phyloP scores from a whole-genome alignment of 495 filamentous ascomycete genomes.

The Massariosphaeria phaeospora region DNA sequence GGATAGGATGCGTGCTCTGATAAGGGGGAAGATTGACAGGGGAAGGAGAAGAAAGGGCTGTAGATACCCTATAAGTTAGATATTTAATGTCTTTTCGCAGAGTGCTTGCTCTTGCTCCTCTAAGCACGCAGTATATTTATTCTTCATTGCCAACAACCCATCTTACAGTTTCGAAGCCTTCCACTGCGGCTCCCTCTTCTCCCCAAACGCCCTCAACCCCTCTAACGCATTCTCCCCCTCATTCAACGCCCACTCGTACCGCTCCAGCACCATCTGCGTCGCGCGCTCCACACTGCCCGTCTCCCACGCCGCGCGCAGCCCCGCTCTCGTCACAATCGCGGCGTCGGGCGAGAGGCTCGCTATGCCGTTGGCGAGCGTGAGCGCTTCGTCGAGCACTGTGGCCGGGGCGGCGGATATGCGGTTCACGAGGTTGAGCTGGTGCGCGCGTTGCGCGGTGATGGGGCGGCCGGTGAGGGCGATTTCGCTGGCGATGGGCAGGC shows the following conservation, averaged over 20 bases:
- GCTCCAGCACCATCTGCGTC: slow-evolving; percentile 28
- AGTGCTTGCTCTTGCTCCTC: too few relatives aligned
- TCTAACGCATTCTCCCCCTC: slow-evolving; percentile 32
- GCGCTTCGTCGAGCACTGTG: slow-evolving; percentile 32
- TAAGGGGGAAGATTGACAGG: too few relatives aligned
- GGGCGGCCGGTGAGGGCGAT: slow-evolving; percentile 32
- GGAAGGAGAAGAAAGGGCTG: too few relatives aligned
- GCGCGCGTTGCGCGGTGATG: slow-evolving; percentile 32
- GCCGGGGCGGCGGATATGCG: slow-evolving; percentile 29
- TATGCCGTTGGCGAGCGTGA: slow-evolving; percentile 32
- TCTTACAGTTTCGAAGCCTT: slow-evolving; percentile 35
- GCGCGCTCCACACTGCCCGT: slow-evolving; percentile 33
- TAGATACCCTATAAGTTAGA: too few relatives aligned
- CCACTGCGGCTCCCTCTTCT: slow-evolving; percentile 36
- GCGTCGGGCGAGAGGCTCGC: slow-evolving; percentile 33
- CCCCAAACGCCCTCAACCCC: slow-evolving; percentile 33
- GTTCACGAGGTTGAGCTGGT: slow-evolving; percentile 31
- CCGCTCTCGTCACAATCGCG: slow-evolving; percentile 33
- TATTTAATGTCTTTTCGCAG: too few relatives aligned
- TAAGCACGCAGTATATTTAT: neutral
- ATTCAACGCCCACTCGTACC: slow-evolving; percentile 27
- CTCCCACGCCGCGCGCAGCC: slow-evolving; percentile 34
- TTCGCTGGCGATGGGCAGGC: slow-evolving; percentile 33
- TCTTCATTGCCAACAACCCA: too few relatives aligned
- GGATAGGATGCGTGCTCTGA: too few relatives aligned